Percentiles rank a stretch among this genome's conserved stretches.
Conservation (phyloP, 352 stramenopile species). For the Globisporangium irregulare region DNA sequence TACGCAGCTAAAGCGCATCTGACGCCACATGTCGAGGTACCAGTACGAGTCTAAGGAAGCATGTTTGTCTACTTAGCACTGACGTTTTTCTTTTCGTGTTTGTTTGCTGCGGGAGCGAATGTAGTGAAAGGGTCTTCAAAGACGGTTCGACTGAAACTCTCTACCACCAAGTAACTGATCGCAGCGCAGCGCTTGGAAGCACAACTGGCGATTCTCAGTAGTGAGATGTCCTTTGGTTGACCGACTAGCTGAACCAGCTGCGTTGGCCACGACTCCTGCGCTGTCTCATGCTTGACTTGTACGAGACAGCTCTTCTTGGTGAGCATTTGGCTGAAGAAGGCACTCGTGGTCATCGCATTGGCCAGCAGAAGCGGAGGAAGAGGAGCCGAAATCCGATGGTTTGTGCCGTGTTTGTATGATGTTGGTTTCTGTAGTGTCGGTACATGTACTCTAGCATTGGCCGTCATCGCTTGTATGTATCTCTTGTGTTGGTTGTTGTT, state of each 20-base stretch:
- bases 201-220: not conserved
- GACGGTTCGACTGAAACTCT: not conserved
- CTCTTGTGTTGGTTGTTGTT: not conserved
- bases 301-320: not conserved
- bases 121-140: not conserved
- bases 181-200: not conserved
- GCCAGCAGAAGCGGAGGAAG: not conserved
- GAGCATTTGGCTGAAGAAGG: not conserved
- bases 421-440: not conserved
- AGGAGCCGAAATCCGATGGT: not conserved
- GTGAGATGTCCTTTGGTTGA: not conserved
- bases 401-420: not conserved
- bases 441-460: not conserved
- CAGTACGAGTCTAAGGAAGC: no score
- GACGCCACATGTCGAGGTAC: not conserved
- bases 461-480: not conserved
- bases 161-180: not conserved
- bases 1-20: slow-evolving; percentile 1
- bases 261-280: not conserved
- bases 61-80: no score
- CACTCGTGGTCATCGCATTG: not conserved
- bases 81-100: not conserved
- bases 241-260: not conserved
- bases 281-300: not conserved
- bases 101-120: not conserved